Evolutionary conservation across 2,329 filamentous ascomycete genomes (phyloP).

Genomic region (Beauveria brongniartii): DNA sequence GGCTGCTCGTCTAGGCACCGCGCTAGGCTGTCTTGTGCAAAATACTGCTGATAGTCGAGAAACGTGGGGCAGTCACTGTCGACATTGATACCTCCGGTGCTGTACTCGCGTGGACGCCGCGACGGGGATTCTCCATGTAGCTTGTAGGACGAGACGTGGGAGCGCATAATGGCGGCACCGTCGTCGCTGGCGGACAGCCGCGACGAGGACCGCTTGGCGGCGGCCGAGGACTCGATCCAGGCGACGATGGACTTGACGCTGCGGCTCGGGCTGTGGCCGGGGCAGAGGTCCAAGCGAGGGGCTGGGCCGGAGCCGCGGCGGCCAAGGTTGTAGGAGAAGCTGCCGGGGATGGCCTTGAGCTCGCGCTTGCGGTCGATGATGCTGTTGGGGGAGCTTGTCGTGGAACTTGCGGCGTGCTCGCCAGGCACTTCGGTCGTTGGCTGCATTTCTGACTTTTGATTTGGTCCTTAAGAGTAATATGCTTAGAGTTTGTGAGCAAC

Average conservation of each 20-base stretch:
- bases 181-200: not conserved
- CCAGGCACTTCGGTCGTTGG: not conserved
- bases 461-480: not conserved
- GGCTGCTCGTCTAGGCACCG: conserved; percentile 23
- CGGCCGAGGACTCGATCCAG: conserved; percentile 21
- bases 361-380: conserved; percentile 8
- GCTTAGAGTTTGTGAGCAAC: not conserved
- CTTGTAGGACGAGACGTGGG: not conserved
- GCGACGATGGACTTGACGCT: conserved; percentile 25
- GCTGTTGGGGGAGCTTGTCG: not conserved
- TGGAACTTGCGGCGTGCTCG: not conserved
- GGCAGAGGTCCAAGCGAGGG: not conserved
- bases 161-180: not conserved
- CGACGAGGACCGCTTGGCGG: not conserved
- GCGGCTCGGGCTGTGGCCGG: conserved; percentile 11
- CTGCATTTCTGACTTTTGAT: not conserved
- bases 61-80: conserved; percentile 26
- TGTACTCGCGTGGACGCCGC: not conserved
- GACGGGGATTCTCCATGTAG: not conserved
- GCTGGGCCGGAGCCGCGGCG: conserved; percentile 12
- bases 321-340: conserved; percentile 23
- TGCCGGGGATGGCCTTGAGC: conserved; percentile 18
- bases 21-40: conserved; percentile 21
- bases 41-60: conserved; percentile 26
- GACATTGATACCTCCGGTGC: conserved; percentile 10